Evolutionary conservation across 139 green algal genomes (phyloP).

Genomic region (Asterochloris sp.): DNA sequence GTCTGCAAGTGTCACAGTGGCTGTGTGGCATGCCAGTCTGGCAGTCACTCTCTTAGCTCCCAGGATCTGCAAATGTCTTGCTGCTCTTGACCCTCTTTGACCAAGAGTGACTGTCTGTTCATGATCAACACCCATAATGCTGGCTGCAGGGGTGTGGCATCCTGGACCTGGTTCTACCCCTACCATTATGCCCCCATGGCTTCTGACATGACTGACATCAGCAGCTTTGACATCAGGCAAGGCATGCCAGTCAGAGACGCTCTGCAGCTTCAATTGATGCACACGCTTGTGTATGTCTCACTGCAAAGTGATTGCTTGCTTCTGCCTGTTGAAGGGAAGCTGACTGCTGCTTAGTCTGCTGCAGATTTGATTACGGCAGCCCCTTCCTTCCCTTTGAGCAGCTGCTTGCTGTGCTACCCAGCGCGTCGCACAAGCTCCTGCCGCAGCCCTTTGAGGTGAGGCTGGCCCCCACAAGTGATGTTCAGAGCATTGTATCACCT

Average conservation of each 20-base stretch:
- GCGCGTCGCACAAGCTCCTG: slow-evolving; percentile 61
- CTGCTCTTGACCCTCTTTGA: too few relatives aligned
- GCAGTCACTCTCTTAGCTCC: too few relatives aligned
- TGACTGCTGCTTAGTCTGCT: background rate
- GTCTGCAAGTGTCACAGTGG: too few relatives aligned
- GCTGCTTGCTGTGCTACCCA: slow-evolving; percentile 86
- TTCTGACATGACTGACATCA: slow-evolving; percentile 15
- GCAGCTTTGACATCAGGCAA: background rate
- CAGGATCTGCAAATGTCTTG: too few relatives aligned
- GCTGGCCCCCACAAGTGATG: background rate
- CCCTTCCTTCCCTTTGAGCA: slow-evolving; percentile 90
- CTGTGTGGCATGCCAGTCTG: too few relatives aligned
- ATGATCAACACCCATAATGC: background rate
- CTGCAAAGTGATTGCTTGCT: too few relatives aligned
- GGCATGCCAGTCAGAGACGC: too few relatives aligned
- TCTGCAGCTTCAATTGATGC: too few relatives aligned
- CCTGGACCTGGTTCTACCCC: slow-evolving; percentile 95
- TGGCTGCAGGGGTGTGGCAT: slow-evolving; percentile 62
- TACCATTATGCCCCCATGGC: slow-evolving; percentile 90
- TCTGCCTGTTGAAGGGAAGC: background rate
- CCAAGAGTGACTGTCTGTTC: too few relatives aligned
- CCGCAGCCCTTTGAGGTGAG: slow-evolving; percentile 63
- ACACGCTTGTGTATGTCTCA: too few relatives aligned
- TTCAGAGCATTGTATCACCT: background rate
- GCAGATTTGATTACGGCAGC: slow-evolving; percentile 63